Evolutionary conservation across 805 yeast species (phyloP), one percentile per base, ranked within the genome.

Genomic region (Candida maesae): DNA sequence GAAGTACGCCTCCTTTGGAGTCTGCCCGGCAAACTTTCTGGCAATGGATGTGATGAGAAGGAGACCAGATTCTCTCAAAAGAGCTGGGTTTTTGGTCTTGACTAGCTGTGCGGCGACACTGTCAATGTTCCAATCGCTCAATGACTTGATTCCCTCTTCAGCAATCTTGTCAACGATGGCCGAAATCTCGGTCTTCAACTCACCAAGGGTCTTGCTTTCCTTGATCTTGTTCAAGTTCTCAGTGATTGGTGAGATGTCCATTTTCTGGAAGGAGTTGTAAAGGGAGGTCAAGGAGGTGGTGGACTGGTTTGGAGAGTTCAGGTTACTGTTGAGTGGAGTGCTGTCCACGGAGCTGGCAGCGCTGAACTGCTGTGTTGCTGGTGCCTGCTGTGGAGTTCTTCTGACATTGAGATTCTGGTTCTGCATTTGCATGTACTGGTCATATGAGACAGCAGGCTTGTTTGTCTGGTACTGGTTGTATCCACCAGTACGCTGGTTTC

Each of bases 51-150:
- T 70, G 26, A 82, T 62, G 24, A 89, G 65, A 27, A 85, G 55
- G 64, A 83, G 71, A 2, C 85, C 79, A 19, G 88, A 73, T 64
- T 91, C 98, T 64, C 95, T 80, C 32, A 84, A 74, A 35, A 85
- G 60, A 7, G 86, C 67, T 3, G 90, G 70, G 58, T 79, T 84
- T 60, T 89, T 91, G 32, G 85, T 74, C 60, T 85, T 88, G 36
- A 78, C 59, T 41, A 91, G 69, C 30, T 89, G 74, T 44, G 78
- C 70, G 40, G 86, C 49, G 30, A 84, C 74, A 15, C 81, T 88
- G 12, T 62, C 56, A 15, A 93, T 47, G 36, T 79, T 73, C 88
- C 90, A 86, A 2, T 77, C 81, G 35, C 67, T 65, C 21, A 90
- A 73, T 10, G 66, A 56, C 7, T 52, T 43, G 44, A 71, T 48